A percentile compares a stretch with the other conserved stretches of the same genome.
These are phyloP conservation scores for Elsinoe necatrix DNA, from an alignment of 2,329 filamentous ascomycete genomes.

Conservation along the genomic window DNA sequence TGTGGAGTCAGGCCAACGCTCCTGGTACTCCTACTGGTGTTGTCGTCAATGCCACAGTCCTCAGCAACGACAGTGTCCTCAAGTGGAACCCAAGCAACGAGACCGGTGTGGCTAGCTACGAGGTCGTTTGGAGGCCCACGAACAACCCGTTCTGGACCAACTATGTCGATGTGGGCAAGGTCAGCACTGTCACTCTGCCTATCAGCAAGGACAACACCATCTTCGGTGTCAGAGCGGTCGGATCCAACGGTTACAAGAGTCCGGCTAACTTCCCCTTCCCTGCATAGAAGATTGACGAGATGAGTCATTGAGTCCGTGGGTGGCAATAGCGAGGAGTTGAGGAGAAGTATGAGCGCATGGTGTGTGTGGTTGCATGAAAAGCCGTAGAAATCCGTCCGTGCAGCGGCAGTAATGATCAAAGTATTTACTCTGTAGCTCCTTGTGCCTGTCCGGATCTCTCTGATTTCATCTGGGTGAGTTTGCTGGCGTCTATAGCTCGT, in stretches of 20 bases:
- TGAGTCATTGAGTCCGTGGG: neutral
- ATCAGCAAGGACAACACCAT: constrained; percentile 52
- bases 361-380: too few species aligned
- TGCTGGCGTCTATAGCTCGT: too few species aligned
- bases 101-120: constrained; percentile 40
- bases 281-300: neutral
- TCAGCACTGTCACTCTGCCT: constrained; percentile 37
- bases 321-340: neutral
- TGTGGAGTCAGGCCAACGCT: constrained; percentile 47
- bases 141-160: constrained; percentile 37
- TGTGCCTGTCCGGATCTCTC: too few species aligned
- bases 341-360: neutral
- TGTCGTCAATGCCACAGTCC: constrained; percentile 37
- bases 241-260: constrained; percentile 37
- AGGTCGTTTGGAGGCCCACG: constrained; percentile 49
- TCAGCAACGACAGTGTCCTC: constrained; percentile 42
- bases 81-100: constrained; percentile 40
- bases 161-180: constrained; percentile 38
- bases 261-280: constrained; percentile 8
- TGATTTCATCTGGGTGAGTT: too few species aligned
- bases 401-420: neutral
- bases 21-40: constrained; percentile 45
- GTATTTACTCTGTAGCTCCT: neutral
- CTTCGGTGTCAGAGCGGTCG: constrained; percentile 48
- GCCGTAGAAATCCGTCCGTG: neutral